phyloP scores from a whole-genome alignment of 495 filamentous ascomycete genomes.

The Aspergillus nanangensis region DNA sequence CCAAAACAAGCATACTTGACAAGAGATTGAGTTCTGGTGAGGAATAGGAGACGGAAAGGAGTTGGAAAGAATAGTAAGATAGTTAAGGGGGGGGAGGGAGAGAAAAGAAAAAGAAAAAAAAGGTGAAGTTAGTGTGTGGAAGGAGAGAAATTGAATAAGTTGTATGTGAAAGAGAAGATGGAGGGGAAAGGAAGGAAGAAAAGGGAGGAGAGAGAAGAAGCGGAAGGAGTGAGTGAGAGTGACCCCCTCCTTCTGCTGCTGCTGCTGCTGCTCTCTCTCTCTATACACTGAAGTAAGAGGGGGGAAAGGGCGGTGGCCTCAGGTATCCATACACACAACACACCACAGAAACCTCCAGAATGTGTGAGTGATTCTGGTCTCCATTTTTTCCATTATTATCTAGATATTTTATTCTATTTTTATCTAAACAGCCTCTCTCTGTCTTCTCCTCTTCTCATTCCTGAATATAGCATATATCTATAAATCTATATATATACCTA shows the following conservation, averaged over 20 bases:
- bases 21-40: background rate
- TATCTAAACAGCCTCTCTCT: background rate
- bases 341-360: background rate
- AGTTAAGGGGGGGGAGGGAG: constrained; percentile 4
- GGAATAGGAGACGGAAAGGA: background rate
- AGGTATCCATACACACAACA: too few relatives aligned
- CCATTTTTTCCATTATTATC: background rate
- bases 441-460: background rate
- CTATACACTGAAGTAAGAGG: too few relatives aligned
- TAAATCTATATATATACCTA: too few relatives aligned
- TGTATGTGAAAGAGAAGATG: constrained; percentile 13
- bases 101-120: constrained; percentile 14
- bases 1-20: constrained; percentile 6
- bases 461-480: too few relatives aligned
- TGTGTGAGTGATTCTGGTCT: background rate
- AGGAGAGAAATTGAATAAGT: constrained; percentile 11
- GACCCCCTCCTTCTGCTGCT: too few relatives aligned
- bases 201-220: constrained; percentile 22
- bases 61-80: background rate
- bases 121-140: constrained; percentile 2
- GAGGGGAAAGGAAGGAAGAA: constrained; percentile 21
- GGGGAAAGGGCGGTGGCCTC: too few relatives aligned
- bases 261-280: too few relatives aligned
- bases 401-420: background rate
- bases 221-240: constrained; percentile 15